Evolutionary conservation across 139 green algal genomes (phyloP), one percentile per base, ranked within the genome.

Genomic region (Zygnema cylindricum): DNA sequence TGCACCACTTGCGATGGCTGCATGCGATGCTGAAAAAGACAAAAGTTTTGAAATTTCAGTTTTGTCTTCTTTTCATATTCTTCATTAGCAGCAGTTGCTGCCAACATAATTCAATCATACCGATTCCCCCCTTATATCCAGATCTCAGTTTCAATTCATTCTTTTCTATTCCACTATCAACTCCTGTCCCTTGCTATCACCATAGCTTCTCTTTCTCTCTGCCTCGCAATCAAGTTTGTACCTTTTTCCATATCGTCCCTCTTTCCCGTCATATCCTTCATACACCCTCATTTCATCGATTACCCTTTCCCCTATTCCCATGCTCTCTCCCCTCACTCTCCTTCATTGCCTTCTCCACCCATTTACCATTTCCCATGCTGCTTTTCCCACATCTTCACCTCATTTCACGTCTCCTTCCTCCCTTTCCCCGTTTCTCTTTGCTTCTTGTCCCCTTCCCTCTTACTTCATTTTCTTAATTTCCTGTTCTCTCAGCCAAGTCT

Each of bases 11-110:
- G 57, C 30, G 57, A 30, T 35, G 57, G 57, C 30, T 25, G 57
- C 25, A 35, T 25, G 57, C 30, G 30, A 35, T 25, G 57, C 57
- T 25, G 57, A 30, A 30, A 30, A 30, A 73, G 57, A 73, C 30
- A 30, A 30, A 30, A 30, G 57, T 35, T 25, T 25, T 73, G 57
- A 30, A 73, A 30, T 25, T 73, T 25, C 30, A 30, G 57, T 25
- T 25, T 73, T 73, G 25, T 73, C 30, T 73, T 73, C 57, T 73
- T 25, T 73, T n/a, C n/a, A n/a, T n/a, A n/a, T n/a, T n/a, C n/a
- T n/a, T n/a, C n/a, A n/a, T n/a, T n/a, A n/a, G n/a, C n/a, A n/a
- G n/a, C n/a, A n/a, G n/a, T n/a, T n/a, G n/a, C n/a, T n/a, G n/a
- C n/a, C n/a, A n/a, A n/a, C n/a, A n/a, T n/a, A n/a, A n/a, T n/a